phyloP scores from a whole-genome alignment of 129 eudicot genomes.

The Saussurea involucrata region DNA sequence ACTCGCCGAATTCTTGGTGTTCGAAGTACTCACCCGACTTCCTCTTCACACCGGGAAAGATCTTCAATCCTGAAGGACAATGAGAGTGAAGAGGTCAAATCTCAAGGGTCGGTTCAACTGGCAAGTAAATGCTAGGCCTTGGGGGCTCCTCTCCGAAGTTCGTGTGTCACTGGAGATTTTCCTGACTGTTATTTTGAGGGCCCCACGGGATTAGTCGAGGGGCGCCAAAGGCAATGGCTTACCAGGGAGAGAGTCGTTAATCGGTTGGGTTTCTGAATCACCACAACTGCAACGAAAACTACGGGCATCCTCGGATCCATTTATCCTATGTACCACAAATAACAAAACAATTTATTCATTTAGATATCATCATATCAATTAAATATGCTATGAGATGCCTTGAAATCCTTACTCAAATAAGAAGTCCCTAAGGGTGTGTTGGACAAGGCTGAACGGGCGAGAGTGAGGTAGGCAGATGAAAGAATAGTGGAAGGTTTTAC shows the following conservation, averaged over 20 bases:
- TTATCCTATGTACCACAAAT: constrained; percentile 37
- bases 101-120: neutral
- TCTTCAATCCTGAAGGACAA: constrained; percentile 54
- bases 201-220: neutral
- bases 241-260: constrained; percentile 59
- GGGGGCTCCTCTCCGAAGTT: neutral
- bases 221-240: constrained; percentile 12
- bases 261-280: constrained; percentile 42
- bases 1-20: constrained; percentile 22
- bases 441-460: too few relatives aligned
- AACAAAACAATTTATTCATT: neutral
- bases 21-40: constrained; percentile 38
- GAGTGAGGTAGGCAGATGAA: too few relatives aligned
- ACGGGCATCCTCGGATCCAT: constrained; percentile 43
- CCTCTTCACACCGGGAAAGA: constrained; percentile 80
- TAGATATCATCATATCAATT: too few relatives aligned
- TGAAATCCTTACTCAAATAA: neutral
- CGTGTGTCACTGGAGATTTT: neutral
- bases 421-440: too few relatives aligned
- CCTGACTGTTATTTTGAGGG: neutral
- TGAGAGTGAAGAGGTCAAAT: neutral
- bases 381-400: neutral
- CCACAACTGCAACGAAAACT: constrained; percentile 47
- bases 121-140: too few relatives aligned
- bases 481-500: too few relatives aligned